Conservation (phyloP, 2,329 filamentous ascomycete genomes). For the Penicillium corylophilum region DNA sequence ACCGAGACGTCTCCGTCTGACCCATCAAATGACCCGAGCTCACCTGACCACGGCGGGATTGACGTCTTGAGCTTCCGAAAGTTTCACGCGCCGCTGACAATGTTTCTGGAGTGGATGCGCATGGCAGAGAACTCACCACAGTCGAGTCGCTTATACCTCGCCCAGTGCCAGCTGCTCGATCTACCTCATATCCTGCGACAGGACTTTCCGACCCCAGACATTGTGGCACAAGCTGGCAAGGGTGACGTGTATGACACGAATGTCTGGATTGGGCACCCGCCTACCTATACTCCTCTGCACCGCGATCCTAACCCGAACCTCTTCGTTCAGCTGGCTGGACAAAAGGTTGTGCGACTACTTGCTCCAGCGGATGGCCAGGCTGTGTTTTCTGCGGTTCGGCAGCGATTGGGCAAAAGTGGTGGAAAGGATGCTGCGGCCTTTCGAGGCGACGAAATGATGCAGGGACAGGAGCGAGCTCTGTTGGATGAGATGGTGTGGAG, state of each 20-base stretch:
- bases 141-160: constrained; percentile 68
- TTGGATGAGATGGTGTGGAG: constrained; percentile 73
- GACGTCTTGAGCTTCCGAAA: constrained; percentile 42
- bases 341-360: constrained; percentile 72
- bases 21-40: constrained; percentile 4
- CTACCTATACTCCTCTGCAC: constrained; percentile 87
- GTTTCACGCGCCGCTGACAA: constrained; percentile 53
- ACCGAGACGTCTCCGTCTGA: constrained; percentile 29
- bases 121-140: constrained; percentile 24
- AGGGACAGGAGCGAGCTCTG: constrained; percentile 65
- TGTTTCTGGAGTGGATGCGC: constrained; percentile 60
- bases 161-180: constrained; percentile 71
- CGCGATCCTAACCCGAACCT: constrained; percentile 92
- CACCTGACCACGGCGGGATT: not conserved
- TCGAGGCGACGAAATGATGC: constrained; percentile 88
- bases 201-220: constrained; percentile 66
- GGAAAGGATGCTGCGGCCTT: constrained; percentile 50
- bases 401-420: constrained; percentile 35
- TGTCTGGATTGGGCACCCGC: constrained; percentile 82
- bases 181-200: constrained; percentile 62
- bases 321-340: constrained; percentile 76
- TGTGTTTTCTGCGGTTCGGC: constrained; percentile 60
- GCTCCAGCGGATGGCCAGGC: constrained; percentile 61
- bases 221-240: constrained; percentile 64
- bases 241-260: constrained; percentile 86